Evolutionary conservation across 106 monocot species (phyloP), one percentile per base, ranked within the genome.

Genomic region (Gastrodia elata): DNA sequence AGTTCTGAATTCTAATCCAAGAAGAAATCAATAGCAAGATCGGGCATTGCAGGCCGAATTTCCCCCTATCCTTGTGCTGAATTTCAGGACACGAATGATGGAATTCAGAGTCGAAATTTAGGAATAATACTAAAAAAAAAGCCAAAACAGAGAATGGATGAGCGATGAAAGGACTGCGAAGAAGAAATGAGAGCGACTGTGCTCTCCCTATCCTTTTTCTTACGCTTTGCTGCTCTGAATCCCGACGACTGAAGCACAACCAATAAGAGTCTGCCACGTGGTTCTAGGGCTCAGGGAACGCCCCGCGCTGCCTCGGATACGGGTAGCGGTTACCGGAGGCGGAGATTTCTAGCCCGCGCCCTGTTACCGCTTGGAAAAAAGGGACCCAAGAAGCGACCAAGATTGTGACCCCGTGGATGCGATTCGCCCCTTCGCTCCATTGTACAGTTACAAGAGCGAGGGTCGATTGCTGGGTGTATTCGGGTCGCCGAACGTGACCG

Each of bases 221-320:
- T 78, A 69, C 24, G 55, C 70, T 65, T 48, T 36, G 78, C 76
- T 72, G 75, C 77, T 77, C 35, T 77, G 82, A 80, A 88, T 88
- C 88, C 88, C 85, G 84, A 80, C 68, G 88, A 80, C 72, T 39
- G 5, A 33, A 11, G 14, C 6, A 5, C 14, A 28, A 5, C 85
- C 71, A 85, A 73, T 82, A 26, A 16, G 26, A 67, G 1, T 6
- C 11, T 0, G 72, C 57, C 81, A 49, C 72, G 85, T 85, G 81
- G 56, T 55, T 27, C 0, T 2, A 13, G 48, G 14, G 48, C 39
- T 41, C 18, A 25, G 36, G 1, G 8, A 39, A 68, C 68, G 68
- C 22, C 39, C 69, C 69, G 40, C 39, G 37, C 75, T 43, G 72
- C 70, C 58, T 70, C 70, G 70, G 77, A 69, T 58, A 39, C 77